These are phyloP conservation scores for Ascochyta pisi DNA, from an alignment of 2,329 filamentous ascomycete genomes.

Conservation along the genomic window DNA sequence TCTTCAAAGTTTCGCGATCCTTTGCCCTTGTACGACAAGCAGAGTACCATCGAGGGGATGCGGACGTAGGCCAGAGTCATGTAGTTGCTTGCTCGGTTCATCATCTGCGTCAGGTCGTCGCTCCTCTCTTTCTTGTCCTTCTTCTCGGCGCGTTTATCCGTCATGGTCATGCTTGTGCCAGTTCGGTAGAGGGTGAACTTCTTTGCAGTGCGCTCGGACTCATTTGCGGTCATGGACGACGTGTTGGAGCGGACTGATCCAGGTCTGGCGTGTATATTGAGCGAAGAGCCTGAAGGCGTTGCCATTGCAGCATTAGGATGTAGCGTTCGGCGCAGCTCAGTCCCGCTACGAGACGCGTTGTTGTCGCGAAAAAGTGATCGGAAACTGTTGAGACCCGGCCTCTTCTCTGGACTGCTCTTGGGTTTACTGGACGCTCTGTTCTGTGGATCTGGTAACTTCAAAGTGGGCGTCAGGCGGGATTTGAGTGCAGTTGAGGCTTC, in stretches of 20 bases:
- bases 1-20: slow-evolving; percentile 95
- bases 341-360: slow-evolving; percentile 36
- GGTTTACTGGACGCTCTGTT: slow-evolving; percentile 41
- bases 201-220: slow-evolving; percentile 46
- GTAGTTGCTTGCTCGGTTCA: slow-evolving; percentile 91
- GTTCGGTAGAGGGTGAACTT: slow-evolving; percentile 48
- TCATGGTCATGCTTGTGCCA: slow-evolving; percentile 46
- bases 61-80: slow-evolving; percentile 97
- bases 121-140: slow-evolving; percentile 66
- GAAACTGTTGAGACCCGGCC: slow-evolving; percentile 43
- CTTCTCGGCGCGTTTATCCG: slow-evolving; percentile 53
- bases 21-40: slow-evolving; percentile 94
- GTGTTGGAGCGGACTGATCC: slow-evolving; percentile 38
- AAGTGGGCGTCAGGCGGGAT: slow-evolving; percentile 80
- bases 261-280: slow-evolving; percentile 35
- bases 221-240: slow-evolving; percentile 32
- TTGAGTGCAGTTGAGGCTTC: slow-evolving; percentile 76
- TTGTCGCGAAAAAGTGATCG: slow-evolving; percentile 44
- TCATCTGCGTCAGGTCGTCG: slow-evolving; percentile 97
- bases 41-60: slow-evolving; percentile 92
- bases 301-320: slow-evolving; percentile 38
- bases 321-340: slow-evolving; percentile 40
- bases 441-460: slow-evolving; percentile 61
- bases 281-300: slow-evolving; percentile 13
- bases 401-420: slow-evolving; percentile 31